Conservation (phyloP, 2,329 filamentous ascomycete species). For the Trichophyton simii region DNA sequence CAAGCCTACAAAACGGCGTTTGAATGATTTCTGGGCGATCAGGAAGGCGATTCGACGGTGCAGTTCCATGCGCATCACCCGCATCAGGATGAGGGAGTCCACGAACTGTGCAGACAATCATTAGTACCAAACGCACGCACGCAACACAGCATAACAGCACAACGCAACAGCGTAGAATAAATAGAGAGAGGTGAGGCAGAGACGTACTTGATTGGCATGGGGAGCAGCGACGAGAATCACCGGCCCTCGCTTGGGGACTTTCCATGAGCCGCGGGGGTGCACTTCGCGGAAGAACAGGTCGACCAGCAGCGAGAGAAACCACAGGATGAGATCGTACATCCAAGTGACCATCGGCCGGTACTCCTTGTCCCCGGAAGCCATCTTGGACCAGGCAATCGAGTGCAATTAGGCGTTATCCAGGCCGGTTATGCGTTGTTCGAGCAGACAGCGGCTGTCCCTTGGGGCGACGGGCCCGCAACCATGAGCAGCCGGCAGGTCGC, state of each 20-base stretch:
- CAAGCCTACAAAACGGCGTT: slow-evolving; percentile 76
- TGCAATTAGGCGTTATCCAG: not conserved
- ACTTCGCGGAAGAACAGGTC: slow-evolving; percentile 98
- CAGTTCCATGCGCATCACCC: slow-evolving; percentile 74
- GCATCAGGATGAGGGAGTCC: slow-evolving; percentile 85
- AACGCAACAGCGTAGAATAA: not conserved
- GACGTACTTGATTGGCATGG: slow-evolving; percentile 78
- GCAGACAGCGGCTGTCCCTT: not conserved
- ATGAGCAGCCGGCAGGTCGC: not conserved
- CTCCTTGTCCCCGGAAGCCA: not conserved
- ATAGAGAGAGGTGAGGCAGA: not conserved
- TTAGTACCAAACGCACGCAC: not conserved
- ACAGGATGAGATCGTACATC: slow-evolving; percentile 40
- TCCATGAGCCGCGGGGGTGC: slow-evolving; percentile 88
- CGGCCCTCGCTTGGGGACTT: slow-evolving; percentile 75
- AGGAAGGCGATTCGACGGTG: slow-evolving; percentile 82
- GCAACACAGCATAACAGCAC: not conserved
- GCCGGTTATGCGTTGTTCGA: not conserved
- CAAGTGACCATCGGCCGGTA: slow-evolving; percentile 37
- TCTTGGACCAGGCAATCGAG: not conserved
- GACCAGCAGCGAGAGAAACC: slow-evolving; percentile 53
- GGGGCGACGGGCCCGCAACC: not conserved
- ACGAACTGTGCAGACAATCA: slow-evolving; percentile 57
- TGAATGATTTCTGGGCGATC: slow-evolving; percentile 90
- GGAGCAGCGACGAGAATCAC: slow-evolving; percentile 93